Conservation (phyloP, 169 alveolate species). For the Eimeria zaria region DNA sequence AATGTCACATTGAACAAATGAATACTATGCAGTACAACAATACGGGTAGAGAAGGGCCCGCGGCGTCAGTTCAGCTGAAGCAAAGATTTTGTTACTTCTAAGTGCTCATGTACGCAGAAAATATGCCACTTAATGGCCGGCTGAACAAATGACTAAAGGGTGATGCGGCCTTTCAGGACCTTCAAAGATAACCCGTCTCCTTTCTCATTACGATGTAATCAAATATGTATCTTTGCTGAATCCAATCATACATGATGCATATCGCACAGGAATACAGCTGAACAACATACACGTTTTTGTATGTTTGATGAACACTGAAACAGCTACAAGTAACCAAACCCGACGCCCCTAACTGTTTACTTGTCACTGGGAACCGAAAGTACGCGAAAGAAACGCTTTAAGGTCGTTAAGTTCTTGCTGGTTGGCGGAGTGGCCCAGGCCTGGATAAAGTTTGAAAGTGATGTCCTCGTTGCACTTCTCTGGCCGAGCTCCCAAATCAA, state of each 20-base stretch:
- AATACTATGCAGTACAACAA: background rate
- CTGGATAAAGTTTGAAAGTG: constrained; percentile 34
- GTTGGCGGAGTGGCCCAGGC: constrained; percentile 78
- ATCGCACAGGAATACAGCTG: background rate
- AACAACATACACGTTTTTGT: background rate
- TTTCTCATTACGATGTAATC: background rate
- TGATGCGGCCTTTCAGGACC: background rate
- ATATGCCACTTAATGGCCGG: background rate
- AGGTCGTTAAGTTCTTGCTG: constrained; percentile 54
- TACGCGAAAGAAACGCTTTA: constrained; percentile 15
- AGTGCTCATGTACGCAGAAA: background rate
- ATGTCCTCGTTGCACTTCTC: constrained; percentile 19
- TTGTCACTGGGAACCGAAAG: background rate
- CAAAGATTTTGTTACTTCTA: background rate
- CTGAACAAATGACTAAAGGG: background rate
- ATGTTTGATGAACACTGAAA: background rate
- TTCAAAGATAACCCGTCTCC: background rate
- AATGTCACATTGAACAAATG: background rate
- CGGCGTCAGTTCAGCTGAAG: background rate
- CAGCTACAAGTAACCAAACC: background rate
- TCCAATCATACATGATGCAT: background rate
- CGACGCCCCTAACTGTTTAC: background rate
- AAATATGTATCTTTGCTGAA: background rate
- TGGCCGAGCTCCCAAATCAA: constrained; percentile 29
- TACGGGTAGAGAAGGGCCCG: background rate